Conservation (phyloP, 768 basidiomycete species). For the Sistotremastrum niveocremeum region DNA sequence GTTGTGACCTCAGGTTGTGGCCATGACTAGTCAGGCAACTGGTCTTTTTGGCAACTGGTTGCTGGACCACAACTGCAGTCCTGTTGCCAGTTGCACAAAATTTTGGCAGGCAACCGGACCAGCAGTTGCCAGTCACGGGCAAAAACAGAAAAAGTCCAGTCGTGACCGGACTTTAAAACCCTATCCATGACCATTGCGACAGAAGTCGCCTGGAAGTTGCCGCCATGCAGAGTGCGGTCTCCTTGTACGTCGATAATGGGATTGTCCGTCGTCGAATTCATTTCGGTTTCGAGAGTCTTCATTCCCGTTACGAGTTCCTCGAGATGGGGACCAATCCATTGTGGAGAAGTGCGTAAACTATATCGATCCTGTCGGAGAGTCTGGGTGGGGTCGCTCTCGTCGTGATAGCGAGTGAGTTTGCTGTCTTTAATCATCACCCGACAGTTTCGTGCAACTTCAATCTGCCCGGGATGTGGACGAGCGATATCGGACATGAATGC, state of each 20-base stretch:
- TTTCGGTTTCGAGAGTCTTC: conserved; percentile 11
- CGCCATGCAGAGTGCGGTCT: conserved; percentile 3
- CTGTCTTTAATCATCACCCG: no score
- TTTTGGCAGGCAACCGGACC: no score
- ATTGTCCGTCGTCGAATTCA: conserved; percentile 20
- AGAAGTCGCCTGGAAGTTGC: conserved; percentile 14
- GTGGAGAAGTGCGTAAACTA: conserved; percentile 10
- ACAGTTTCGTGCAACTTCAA: conserved; percentile 13
- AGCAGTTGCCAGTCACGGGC: no score
- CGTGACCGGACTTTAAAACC: conserved; percentile 10
- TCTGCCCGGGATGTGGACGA: conserved; percentile 17
- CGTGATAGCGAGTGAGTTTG: no score
- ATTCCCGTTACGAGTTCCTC: conserved; percentile 11
- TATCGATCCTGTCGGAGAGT: conserved; percentile 18
- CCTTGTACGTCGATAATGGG: conserved; percentile 15
- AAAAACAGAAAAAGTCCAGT: no score
- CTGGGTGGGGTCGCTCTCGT: no score
- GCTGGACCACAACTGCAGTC: no score
- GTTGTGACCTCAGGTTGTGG: no score
- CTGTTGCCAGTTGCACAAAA: no score
- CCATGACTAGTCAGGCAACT: no score
- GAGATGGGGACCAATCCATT: conserved; percentile 17
- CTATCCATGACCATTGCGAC: conserved; percentile 15
- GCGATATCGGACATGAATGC: conserved; percentile 15
- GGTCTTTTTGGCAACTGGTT: no score